Evolutionary conservation across 2,329 filamentous ascomycete genomes (phyloP), one percentile per base, ranked within the genome.

Genomic region (Epichloe coenophiala): DNA sequence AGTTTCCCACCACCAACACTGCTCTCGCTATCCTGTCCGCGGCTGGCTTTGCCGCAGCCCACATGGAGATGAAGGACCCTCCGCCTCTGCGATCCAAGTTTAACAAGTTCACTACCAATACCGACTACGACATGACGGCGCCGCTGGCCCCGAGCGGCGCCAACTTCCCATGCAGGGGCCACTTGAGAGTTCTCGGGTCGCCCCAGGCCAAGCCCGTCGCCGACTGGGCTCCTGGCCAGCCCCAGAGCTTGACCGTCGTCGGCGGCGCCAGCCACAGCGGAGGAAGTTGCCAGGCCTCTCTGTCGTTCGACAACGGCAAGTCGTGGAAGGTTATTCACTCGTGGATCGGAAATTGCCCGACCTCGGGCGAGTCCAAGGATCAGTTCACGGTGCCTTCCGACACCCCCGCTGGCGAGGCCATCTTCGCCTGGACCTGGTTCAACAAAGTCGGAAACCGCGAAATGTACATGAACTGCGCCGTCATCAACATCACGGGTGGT

Each of bases 391-490:
- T 90, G 35, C 86, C 86, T 8, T 65, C 68, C 2, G 79, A 83
- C 56, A 78, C 80, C 1, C 78, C 80, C n/a, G 60, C 66, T 53
- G 71, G 66, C 66, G 76, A 81, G 36, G 83, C 80, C 51, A 64
- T 90, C 43, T 76, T 90, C 47, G 80, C 81, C 38, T 91, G 87
- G 87, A 81, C 80, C 27, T 87, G 83, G 83, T 83, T 86, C 69
- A 88, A 88, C 71, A 71, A 80, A 56, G 67, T 84, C 40, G 86
- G 86, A 27, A 89, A 89, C 68, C 77, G 86, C 45, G 86, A 91
- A 65, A 86, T 86, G 78, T 93, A 93, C 75, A 88, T 88, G 83
- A 88, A 88, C 68, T 93, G 87, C 61, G 86, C 86, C 7, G 73
- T 77, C 48, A 76, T 90, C 58, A 79, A 76, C 54, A 81, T 89